Conservation (phyloP, 345 rosid genomes). For the Salix arbutifolia region DNA sequence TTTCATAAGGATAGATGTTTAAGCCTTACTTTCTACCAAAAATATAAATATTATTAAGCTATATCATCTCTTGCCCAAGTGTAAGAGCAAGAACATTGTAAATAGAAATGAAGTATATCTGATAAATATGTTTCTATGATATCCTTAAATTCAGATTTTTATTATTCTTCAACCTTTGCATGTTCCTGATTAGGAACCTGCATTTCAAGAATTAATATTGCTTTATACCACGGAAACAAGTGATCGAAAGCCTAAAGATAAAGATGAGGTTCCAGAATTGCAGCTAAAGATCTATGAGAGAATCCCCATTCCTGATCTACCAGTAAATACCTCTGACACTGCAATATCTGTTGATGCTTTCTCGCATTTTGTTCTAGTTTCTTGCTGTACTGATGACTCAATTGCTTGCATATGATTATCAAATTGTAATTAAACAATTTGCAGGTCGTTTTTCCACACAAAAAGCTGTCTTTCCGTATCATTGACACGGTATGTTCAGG, state of each 20-base stretch:
- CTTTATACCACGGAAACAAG: conserved; percentile 56
- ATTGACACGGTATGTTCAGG: conserved; percentile 74
- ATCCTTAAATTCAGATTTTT: not conserved
- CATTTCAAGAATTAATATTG: conserved; percentile 81
- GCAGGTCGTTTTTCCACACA: conserved; percentile 92
- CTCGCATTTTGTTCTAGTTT: conserved; percentile 8
- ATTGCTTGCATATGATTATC: conserved; percentile 15
- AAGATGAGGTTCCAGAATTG: conserved; percentile 55
- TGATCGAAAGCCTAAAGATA: conserved; percentile 36
- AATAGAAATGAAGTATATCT: not conserved
- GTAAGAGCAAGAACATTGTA: not conserved
- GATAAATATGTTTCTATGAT: conserved; percentile 3
- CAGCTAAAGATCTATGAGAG: conserved; percentile 74
- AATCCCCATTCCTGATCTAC: conserved; percentile 94
- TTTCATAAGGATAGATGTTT: not conserved
- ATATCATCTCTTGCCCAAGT: conserved; percentile 1
- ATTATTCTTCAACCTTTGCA: conserved; percentile 19
- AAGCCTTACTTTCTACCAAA: not conserved
- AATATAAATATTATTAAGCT: not conserved
- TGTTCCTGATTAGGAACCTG: conserved; percentile 70
- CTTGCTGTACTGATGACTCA: not conserved
- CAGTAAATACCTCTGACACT: conserved; percentile 49
- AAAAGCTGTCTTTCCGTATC: conserved; percentile 89
- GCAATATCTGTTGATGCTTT: conserved; percentile 30
- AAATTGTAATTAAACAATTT: conserved; percentile 21